A percentile compares a stretch with the other conserved stretches of the same genome.
phyloP scores from a whole-genome alignment of 1,284 basidiomycete genomes.

The Ceratobasidium sp. region DNA sequence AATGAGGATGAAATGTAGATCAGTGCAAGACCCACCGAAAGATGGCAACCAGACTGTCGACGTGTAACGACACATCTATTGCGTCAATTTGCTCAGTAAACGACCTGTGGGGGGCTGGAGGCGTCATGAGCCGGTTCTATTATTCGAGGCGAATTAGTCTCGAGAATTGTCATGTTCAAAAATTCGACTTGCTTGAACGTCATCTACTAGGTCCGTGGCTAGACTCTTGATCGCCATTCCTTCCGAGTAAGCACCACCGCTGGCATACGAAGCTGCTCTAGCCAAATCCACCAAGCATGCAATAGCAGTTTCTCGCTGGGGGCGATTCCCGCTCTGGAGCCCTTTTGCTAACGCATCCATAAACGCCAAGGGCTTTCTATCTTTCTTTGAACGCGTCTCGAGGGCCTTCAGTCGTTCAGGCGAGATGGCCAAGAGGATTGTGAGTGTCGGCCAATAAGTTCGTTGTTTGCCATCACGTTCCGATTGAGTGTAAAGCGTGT shows the following conservation, averaged over 20 bases:
- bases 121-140: slow-evolving; percentile 51
- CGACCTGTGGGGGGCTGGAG: slow-evolving; percentile 58
- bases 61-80: slow-evolving; percentile 80
- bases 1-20: background rate
- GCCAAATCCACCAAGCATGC: slow-evolving; percentile 84
- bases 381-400: slow-evolving; percentile 8
- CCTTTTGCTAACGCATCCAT: slow-evolving; percentile 45
- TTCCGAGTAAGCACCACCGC: background rate
- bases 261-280: slow-evolving; percentile 63
- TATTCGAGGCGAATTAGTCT: background rate
- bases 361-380: slow-evolving; percentile 29
- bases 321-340: slow-evolving; percentile 44
- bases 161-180: background rate
- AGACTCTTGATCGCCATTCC: slow-evolving; percentile 50
- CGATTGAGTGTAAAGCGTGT: slow-evolving; percentile 69
- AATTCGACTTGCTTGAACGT: slow-evolving; percentile 67
- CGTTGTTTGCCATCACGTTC: slow-evolving; percentile 61
- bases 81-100: slow-evolving; percentile 76
- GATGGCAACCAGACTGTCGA: slow-evolving; percentile 74
- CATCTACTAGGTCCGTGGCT: slow-evolving; percentile 76
- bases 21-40: slow-evolving; percentile 47
- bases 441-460: slow-evolving; percentile 82
- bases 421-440: slow-evolving; percentile 77
- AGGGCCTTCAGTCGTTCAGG: slow-evolving; percentile 68
- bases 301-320: slow-evolving; percentile 66